Evolutionary conservation across 345 rosid species (phyloP).

Genomic region (Corchorus capsularis): DNA sequence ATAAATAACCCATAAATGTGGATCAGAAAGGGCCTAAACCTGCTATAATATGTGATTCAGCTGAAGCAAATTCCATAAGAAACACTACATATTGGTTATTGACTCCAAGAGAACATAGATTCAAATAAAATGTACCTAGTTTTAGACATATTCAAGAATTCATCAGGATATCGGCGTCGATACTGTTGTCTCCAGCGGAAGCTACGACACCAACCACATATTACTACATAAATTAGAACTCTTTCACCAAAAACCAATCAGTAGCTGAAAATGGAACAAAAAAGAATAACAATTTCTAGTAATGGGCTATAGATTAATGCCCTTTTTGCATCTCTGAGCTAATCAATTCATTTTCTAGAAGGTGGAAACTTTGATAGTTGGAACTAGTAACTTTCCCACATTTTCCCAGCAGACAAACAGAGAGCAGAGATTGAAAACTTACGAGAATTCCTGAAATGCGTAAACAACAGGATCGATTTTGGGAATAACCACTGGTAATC

Average conservation of each 20-base stretch:
- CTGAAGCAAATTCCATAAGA: not conserved
- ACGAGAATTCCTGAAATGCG: constrained; percentile 97
- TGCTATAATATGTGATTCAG: not conserved
- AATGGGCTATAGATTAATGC: not conserved
- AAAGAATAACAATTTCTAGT: not conserved
- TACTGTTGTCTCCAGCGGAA: constrained; percentile 90
- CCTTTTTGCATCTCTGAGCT: not conserved
- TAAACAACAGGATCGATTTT: constrained; percentile 86
- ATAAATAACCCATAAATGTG: not conserved
- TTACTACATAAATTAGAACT: not conserved
- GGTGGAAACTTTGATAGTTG: not conserved
- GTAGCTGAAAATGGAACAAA: not conserved
- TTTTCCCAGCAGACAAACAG: constrained; percentile 5
- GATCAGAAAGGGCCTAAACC: not conserved
- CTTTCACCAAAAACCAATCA: constrained; percentile 1
- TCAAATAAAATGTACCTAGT: constrained; percentile 44
- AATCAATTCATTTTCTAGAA: not conserved
- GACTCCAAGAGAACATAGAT: not conserved
- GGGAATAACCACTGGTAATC: constrained; percentile 88
- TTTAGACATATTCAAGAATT: constrained; percentile 84
- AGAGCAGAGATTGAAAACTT: constrained; percentile 29
- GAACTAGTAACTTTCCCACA: not conserved
- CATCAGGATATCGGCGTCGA: constrained; percentile 86
- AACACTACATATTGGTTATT: too few relatives aligned
- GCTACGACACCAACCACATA: constrained; percentile 34